Percentiles rank a stretch among this genome's conserved stretches.
Evolutionary conservation across 2,329 filamentous ascomycete species (phyloP).

Genomic region (Pseudogymnoascus pannorum): DNA sequence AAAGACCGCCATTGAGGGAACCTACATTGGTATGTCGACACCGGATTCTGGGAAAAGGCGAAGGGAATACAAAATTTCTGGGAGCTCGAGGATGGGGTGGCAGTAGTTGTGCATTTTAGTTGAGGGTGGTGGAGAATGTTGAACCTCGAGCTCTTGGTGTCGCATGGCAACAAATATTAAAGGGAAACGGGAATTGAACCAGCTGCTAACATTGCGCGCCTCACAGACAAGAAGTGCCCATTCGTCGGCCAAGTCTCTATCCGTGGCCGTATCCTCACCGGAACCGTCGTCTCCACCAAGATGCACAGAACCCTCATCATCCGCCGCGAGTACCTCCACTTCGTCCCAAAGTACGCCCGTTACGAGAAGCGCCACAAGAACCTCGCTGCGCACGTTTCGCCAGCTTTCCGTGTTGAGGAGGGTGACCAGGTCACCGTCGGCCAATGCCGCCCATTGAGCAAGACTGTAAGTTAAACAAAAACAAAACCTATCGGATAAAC

Average conservation of each 20-base stretch:
- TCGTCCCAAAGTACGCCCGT: constrained; percentile 98
- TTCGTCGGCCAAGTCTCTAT: constrained; percentile 99
- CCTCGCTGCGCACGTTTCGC: constrained; percentile 96
- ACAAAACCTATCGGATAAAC: constrained; percentile 7
- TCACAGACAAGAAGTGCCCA: constrained; percentile 98
- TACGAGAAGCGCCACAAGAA: constrained; percentile 99
- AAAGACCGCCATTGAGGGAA: constrained; percentile 97
- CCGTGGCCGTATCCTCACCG: constrained; percentile 99
- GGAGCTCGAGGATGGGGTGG: neutral
- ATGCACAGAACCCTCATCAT: constrained; percentile 99
- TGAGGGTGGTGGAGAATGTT: neutral
- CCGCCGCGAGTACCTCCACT: constrained; percentile 99
- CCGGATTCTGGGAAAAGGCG: constrained; percentile 1
- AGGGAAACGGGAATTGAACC: neutral
- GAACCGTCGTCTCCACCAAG: constrained; percentile 99
- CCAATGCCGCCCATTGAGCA: constrained; percentile 98
- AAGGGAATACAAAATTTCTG: neutral
- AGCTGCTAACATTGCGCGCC: constrained; percentile 19
- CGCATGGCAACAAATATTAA: neutral
- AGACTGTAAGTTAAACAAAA: constrained; percentile 71
- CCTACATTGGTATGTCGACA: constrained; percentile 85
- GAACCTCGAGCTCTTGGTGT: constrained; percentile 2
- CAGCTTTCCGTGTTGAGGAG: constrained; percentile 99
- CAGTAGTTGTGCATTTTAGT: neutral
- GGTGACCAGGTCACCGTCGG: constrained; percentile 99